Percentiles rank a stretch among this genome's conserved stretches.
Conservation (phyloP, 164 flowering plant species). For the Berberis vulgaris region DNA sequence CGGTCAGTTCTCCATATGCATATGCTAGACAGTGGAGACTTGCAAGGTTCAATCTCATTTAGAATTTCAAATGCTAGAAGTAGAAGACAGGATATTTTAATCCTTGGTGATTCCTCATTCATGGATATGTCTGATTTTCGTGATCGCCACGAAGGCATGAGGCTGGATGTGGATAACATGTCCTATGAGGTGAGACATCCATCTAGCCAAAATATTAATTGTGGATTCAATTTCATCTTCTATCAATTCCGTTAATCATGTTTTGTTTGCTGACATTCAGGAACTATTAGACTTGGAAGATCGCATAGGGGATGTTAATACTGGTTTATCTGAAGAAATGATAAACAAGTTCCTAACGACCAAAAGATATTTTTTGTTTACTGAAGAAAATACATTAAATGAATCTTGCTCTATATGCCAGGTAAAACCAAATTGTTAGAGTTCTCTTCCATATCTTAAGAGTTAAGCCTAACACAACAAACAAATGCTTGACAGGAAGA, state of each 20-base stretch:
- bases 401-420: constrained; percentile 8
- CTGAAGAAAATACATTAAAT: neutral
- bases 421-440: neutral
- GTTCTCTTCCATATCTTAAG: too few species aligned
- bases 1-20: neutral
- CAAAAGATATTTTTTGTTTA: neutral
- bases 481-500: constrained; percentile 1
- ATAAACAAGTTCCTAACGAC: neutral
- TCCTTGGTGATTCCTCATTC: neutral
- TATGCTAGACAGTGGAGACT: neutral
- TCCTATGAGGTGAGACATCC: neutral
- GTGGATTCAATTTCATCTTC: too few species aligned
- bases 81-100: constrained; percentile 2
- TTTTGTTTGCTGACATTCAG: neutral
- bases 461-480: neutral
- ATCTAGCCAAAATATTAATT: neutral
- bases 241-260: neutral
- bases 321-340: constrained; percentile 1
- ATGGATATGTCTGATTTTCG: neutral
- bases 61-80: neutral
- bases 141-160: constrained; percentile 1
- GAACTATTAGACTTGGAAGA: neutral
- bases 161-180: constrained; percentile 7
- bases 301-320: constrained; percentile 3
- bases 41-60: constrained; percentile 3